Evolutionary conservation across 1,284 basidiomycete genomes (phyloP), one percentile per base, ranked within the genome.

Genomic region (Ganoderma lingzhi): DNA sequence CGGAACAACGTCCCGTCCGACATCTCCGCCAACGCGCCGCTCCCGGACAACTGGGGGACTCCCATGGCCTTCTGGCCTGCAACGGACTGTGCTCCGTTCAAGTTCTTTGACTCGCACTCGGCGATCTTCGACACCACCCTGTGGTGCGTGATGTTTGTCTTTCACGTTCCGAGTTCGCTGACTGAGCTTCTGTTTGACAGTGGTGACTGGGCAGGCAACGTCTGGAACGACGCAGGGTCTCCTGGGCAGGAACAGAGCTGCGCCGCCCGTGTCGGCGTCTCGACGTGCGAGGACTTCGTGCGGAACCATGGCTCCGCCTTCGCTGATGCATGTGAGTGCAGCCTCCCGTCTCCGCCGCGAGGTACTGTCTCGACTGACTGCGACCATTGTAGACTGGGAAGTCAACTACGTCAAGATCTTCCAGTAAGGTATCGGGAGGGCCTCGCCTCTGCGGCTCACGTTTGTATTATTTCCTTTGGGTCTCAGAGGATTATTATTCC

Each of bases 181-280:
- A 45, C 35, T 14, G 41, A n/a, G 51, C 14, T 63, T 63, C 14
- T 41, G 19, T 32, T 58, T 32, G 55, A 9, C 75, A 95, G 94
- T 75, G 95, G 95, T 73, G 93, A 96, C 76, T 97, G 94, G 96
- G 95, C 96, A 9, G 90, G 91, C 64, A 85, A 84, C 63, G 91
- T 88, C 10, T 97, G 95, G 95, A 83, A 81, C 66, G 70, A 79
- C 56, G 83, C 90, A 63, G 92, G 92, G 45, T 84, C 89, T 68
- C 91, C 93, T 6, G 95, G 95, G 55, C 93, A 96, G 81, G 88
- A 87, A 14, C 85, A 90, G 78, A 94, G 91, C 76, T 97, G 96
- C 77, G 92, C 93, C 28, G 82, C 89, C 73, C 84, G 86, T 74
- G 97, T 96, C 19, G 95, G 95, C 53, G 90, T 89, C 80, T 82